Base-by-base conservation (phyloP, 2,329 filamentous ascomycete species). In the Aspergillus melleus region DNA sequence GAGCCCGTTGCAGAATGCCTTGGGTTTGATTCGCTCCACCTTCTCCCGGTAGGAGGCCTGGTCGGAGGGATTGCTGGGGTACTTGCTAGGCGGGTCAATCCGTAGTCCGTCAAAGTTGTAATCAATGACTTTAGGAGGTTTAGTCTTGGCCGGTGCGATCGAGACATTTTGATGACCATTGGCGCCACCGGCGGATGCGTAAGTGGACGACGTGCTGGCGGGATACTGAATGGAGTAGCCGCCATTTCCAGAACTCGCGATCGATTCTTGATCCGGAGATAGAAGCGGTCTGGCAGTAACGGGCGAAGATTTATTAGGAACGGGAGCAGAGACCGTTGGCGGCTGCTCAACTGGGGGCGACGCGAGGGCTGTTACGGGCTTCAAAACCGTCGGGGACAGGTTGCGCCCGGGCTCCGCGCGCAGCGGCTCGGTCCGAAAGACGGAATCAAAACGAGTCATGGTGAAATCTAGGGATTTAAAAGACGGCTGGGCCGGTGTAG, bases 1-100 rank as follows among this genome's bases (percentile, higher is more conserved):
- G 3, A 30, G 14, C 6, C 49, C 54, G 42, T 64, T 64, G 46
- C 62, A 61, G 51, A 64, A 64, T 2, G 54, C 59, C 20, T 47
- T 47, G 44, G 44, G 44, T 12, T 22, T 22, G 22, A 47, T 47
- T 5, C 12, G 20, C 44, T 47, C 44, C 11, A 47, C 4, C 16
- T 59, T 59, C 10, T 50, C 30, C 8, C 14, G 19, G 26, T 61
- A 57, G 44, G 39, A 39, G 47, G 58, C 42, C 26, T 22, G 5
- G 10, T 59, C 49, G 19, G 19, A 8, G 19, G 44, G 22, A 11
- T 47, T 20, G 44, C 19, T 24, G 9, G 44, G 44, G 9, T 11
- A 24, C 20, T 24, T 47, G 44, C 22, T 47, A 16, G 44, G 44
- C 44, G 44, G 44, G 22, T 47, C 44, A 5, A 47, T 20, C 6